These are phyloP conservation scores for Achaetomium macrosporum DNA, from an alignment of 2,329 filamentous ascomycete species.

Conservation along the genomic window DNA sequence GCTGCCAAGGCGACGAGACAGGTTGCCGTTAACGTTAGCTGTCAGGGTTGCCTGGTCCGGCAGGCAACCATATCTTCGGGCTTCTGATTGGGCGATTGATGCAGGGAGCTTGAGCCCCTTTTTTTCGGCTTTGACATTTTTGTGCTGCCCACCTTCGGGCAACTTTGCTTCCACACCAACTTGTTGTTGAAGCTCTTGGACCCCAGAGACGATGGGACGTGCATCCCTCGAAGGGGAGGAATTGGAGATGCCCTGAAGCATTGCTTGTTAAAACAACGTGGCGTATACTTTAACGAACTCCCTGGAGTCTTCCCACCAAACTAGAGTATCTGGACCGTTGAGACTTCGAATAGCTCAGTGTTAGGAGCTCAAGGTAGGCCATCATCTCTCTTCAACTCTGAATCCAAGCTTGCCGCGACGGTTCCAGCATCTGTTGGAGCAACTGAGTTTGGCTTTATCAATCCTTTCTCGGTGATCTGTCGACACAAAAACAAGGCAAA, in stretches of 20 bases:
- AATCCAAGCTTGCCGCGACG: conserved; percentile 45
- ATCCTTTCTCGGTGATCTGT: conserved; percentile 80
- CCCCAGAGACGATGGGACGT: too few species aligned
- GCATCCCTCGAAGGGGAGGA: too few species aligned
- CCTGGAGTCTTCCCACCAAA: too few species aligned
- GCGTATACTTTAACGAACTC: too few species aligned
- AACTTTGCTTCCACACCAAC: not conserved
- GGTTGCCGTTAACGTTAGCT: conserved; percentile 5
- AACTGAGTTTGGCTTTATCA: conserved; percentile 54
- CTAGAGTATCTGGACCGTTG: not conserved
- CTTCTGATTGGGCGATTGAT: conserved; percentile 3
- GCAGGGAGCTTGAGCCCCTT: not conserved
- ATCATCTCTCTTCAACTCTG: not conserved
- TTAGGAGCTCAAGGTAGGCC: conserved; percentile 2
- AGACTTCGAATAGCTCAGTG: not conserved
- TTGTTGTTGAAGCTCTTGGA: not conserved
- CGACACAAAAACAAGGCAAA: conserved; percentile 56
- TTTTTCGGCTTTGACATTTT: not conserved
- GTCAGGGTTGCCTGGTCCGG: conserved; percentile 4
- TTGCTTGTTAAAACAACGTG: too few species aligned
- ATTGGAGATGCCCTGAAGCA: too few species aligned
- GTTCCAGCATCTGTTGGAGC: conserved; percentile 48
- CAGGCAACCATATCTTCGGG: not conserved
- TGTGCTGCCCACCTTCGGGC: not conserved
- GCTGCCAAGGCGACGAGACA: not conserved